Conservation (phyloP, 2,329 filamentous ascomycete species). For the Nigrospora sphaerica region DNA sequence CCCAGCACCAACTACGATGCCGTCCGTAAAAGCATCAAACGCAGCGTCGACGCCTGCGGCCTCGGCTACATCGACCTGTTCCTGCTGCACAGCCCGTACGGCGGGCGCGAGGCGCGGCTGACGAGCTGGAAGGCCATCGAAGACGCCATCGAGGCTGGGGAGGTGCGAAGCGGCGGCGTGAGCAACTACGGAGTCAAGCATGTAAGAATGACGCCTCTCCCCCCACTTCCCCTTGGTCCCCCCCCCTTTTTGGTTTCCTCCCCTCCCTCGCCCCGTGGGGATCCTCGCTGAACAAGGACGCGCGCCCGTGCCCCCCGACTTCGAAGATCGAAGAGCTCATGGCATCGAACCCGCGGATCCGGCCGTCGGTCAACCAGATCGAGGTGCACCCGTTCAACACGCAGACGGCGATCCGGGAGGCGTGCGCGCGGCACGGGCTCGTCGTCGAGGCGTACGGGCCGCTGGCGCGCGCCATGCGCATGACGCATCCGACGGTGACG, state of each 20-base stretch:
- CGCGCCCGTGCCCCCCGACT: background rate
- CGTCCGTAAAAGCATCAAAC: slow-evolving; percentile 58
- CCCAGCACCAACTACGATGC: slow-evolving; percentile 55
- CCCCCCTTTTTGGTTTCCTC: background rate
- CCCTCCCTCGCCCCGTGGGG: too few species aligned
- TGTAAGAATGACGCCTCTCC: slow-evolving; percentile 32
- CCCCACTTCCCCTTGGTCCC: slow-evolving; percentile 10
- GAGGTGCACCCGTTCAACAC: slow-evolving; percentile 82
- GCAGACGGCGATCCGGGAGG: slow-evolving; percentile 56
- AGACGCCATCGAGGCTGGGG: slow-evolving; percentile 66
- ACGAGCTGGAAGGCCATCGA: slow-evolving; percentile 72
- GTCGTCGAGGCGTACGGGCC: slow-evolving; percentile 75
- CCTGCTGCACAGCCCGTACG: slow-evolving; percentile 72
- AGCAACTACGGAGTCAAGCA: slow-evolving; percentile 74
- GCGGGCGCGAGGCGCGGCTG: slow-evolving; percentile 58
- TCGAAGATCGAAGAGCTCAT: slow-evolving; percentile 61
- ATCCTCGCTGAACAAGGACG: background rate
- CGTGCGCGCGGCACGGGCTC: slow-evolving; percentile 60
- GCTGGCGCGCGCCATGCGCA: slow-evolving; percentile 61
- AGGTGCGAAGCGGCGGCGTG: slow-evolving; percentile 65
- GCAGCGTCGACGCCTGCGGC: slow-evolving; percentile 57
- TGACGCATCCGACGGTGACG: slow-evolving; percentile 59
- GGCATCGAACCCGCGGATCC: slow-evolving; percentile 50
- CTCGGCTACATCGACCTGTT: slow-evolving; percentile 75
- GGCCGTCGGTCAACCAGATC: slow-evolving; percentile 71